phyloP scores from a whole-genome alignment of 306 rosid species.

The Castanea crenata region DNA sequence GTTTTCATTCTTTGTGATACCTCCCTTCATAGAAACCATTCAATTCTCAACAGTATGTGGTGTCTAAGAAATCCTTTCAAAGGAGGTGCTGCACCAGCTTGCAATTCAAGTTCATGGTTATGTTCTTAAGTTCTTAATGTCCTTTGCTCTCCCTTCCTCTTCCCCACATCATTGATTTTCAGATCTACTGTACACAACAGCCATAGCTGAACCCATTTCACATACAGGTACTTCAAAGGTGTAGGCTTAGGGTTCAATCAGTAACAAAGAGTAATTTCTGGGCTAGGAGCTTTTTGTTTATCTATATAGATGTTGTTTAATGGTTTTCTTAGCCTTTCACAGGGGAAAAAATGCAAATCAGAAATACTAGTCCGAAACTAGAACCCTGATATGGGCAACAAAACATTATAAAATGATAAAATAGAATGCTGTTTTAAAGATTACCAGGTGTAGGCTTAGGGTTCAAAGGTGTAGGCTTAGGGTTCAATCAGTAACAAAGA shows the following conservation, averaged over 20 bases:
- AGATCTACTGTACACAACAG: constrained; percentile 1
- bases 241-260: too few relatives aligned
- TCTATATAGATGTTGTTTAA: too few relatives aligned
- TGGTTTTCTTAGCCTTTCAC: too few relatives aligned
- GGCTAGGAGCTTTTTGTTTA: too few relatives aligned
- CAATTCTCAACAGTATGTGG: background rate
- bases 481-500: too few relatives aligned
- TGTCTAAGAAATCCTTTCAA: background rate
- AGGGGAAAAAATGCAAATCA: background rate
- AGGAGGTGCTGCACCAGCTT: background rate
- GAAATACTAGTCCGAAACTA: constrained; percentile 4
- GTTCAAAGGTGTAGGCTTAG: too few relatives aligned
- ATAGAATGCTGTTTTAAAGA: constrained; percentile 3
- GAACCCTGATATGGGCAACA: background rate
- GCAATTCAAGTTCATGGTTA: background rate
- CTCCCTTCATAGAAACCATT: background rate
- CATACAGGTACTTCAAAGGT: too few relatives aligned
- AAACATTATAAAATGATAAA: background rate
- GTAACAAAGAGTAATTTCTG: too few relatives aligned
- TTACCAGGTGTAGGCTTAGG: too few relatives aligned
- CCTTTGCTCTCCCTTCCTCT: background rate
- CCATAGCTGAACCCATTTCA: constrained; percentile 5
- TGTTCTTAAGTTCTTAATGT: background rate
- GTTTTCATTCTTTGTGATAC: background rate
- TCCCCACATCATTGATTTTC: background rate